Conservation (phyloP, 1,284 basidiomycete genomes). For the Coriolopsis trogii region DNA sequence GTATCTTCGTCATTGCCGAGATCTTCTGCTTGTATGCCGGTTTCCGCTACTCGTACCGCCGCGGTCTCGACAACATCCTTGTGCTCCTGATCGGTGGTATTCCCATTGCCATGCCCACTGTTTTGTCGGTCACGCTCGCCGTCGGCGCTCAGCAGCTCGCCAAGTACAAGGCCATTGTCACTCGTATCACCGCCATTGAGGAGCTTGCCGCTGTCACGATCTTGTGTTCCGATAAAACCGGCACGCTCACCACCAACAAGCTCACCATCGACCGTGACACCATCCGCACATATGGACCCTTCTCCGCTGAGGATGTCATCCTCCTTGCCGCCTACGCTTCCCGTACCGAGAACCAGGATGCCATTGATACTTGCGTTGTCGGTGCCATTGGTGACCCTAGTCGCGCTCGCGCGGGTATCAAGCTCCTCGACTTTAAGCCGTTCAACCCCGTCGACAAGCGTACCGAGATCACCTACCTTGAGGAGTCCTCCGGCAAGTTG, state of each 20-base stretch:
- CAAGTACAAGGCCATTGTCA: constrained; percentile 98
- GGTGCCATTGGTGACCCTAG: constrained; percentile 74
- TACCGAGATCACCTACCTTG: constrained; percentile 97
- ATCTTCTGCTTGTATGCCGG: constrained; percentile 88
- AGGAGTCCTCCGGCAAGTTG: constrained; percentile 90
- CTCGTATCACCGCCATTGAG: constrained; percentile 97
- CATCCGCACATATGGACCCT: constrained; percentile 90
- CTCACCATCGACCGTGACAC: constrained; percentile 95
- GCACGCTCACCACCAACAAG: constrained; percentile 98
- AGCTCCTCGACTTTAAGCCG: constrained; percentile 97
- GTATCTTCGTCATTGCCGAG: constrained; percentile 90
- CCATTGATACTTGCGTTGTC: constrained; percentile 91
- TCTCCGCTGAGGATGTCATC: constrained; percentile 89
- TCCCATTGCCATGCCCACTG: constrained; percentile 98
- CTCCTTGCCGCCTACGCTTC: constrained; percentile 95
- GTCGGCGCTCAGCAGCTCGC: constrained; percentile 98
- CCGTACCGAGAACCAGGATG: constrained; percentile 98
- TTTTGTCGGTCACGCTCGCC: constrained; percentile 94
- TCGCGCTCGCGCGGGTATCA: constrained; percentile 89
- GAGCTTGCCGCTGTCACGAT: constrained; percentile 97
- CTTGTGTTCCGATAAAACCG: constrained; percentile 96
- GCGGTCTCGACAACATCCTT: constrained; percentile 94
- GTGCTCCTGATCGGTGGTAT: constrained; percentile 99
- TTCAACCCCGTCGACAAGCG: constrained; percentile 99
- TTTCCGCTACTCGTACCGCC: constrained; percentile 89